Percentiles rank a stretch among this genome's conserved stretches.
Conservation (phyloP, 805 yeast genomes). For the Trichomonascus vanleenenianus region DNA sequence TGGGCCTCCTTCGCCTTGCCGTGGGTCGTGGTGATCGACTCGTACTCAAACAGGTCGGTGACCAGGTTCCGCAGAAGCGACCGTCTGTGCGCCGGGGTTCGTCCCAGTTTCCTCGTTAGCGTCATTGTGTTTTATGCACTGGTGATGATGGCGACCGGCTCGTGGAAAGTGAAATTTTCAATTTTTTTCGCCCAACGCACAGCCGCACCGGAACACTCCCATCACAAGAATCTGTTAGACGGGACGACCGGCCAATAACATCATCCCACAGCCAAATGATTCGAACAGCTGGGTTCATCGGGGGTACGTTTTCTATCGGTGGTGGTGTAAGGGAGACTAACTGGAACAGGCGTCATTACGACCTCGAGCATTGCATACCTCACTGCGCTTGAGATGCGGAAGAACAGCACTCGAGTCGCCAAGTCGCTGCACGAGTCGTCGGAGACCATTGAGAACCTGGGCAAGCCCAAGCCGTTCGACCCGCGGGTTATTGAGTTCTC, state of each 20-base stretch:
- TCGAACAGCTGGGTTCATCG: slow-evolving; percentile 47
- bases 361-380: slow-evolving; percentile 51
- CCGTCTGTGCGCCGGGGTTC: slow-evolving; percentile 44
- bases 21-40: slow-evolving; percentile 61
- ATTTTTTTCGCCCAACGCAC: neutral
- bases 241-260: neutral
- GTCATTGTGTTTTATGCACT: neutral
- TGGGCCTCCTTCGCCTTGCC: slow-evolving; percentile 71
- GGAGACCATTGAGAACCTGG: slow-evolving; percentile 44
- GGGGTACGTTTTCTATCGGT: slow-evolving; percentile 32
- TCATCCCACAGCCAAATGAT: too few relatives aligned
- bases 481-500: slow-evolving; percentile 38
- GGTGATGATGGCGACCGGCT: too few relatives aligned
- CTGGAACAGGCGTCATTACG: slow-evolving; percentile 47
- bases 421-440: slow-evolving; percentile 41
- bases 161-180: too few relatives aligned
- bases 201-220: neutral
- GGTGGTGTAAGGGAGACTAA: neutral
- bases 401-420: slow-evolving; percentile 40
- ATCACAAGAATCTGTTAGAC: neutral
- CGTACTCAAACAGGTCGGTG: slow-evolving; percentile 60
- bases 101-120: slow-evolving; percentile 20
- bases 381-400: slow-evolving; percentile 48
- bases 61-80: slow-evolving; percentile 59
- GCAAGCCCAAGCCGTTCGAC: slow-evolving; percentile 40